Evolutionary conservation across 371 early-diverging fungal genomes (phyloP), one percentile per base, ranked within the genome.

Genomic region (Mortierella sp.): DNA sequence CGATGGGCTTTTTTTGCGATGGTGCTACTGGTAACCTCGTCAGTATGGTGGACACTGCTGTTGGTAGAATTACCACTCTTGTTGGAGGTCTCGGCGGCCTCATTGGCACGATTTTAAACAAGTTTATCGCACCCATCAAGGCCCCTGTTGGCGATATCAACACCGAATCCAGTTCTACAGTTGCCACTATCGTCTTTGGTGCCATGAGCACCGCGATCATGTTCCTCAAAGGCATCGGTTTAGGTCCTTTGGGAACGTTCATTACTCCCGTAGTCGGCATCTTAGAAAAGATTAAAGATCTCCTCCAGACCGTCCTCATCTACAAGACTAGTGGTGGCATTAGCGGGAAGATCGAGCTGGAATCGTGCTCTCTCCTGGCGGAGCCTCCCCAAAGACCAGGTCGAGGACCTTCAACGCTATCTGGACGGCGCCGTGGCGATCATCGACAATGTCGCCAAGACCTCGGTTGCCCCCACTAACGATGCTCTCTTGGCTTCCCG

Each of bases 381-480:
- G 64, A 70, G 57, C 51, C 53, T 82, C 44, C 67, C 78, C 19
- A 72, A 75, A 0, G 78, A 75, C 13, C 70, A 34, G 64, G 19
- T 57, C 0, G 70, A 71, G 16, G 78, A 80, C 4, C 21, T 83
- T 28, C 72, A 72, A 53, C 72, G 84, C 46, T 53, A 77, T 43
- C 50, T 55, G 1, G 61, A 76, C 13, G 84, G 84, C 2, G 54
- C 77, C 8, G 46, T 19, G 13, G 50, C 78, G 16, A 50, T 80
- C 14, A n/a, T 83, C 71, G 75, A 79, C 16, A 61, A 79, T 37
- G 73, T 74, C 46, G 44, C 59, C 61, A 76, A 76, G 77, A 77
- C 53, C 31, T 79, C 80, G 67, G 77, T 83, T 55, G 76, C 83
- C 8, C 16, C 70, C 40, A 77, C 50, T 19, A 83, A 83, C 37